Percentiles rank a stretch among this genome's conserved stretches.
These are phyloP conservation scores for Hypoxylon intermedium DNA, from an alignment of 495 filamentous ascomycete species.

Conservation along the genomic window DNA sequence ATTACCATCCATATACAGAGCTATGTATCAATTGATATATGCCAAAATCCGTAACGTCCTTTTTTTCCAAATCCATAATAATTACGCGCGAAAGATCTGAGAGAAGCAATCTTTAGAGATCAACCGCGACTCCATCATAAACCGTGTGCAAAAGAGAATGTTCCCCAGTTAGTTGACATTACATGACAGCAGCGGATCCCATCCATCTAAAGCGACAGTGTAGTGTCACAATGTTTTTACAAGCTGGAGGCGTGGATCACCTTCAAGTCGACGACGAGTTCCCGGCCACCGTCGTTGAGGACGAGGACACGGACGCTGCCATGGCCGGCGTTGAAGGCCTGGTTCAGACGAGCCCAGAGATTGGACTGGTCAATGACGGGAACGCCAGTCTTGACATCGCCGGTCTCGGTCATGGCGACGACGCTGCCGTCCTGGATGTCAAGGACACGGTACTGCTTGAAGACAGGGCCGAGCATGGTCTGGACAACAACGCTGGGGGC, in stretches of 20 bases:
- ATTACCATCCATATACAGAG: constrained; percentile 45
- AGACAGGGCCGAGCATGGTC: constrained; percentile 99
- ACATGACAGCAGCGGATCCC: constrained; percentile 36
- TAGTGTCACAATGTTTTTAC: constrained; percentile 44
- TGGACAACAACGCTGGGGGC: constrained; percentile 95
- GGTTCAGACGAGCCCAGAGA: constrained; percentile 80
- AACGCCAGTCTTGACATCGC: constrained; percentile 97
- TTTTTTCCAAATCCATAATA: constrained; percentile 40
- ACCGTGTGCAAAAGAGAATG: constrained; percentile 25
- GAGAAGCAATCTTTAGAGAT: constrained; percentile 38
- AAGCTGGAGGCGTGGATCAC: constrained; percentile 79
- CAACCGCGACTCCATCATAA: constrained; percentile 41
- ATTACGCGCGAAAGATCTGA: constrained; percentile 38
- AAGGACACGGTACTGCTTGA: constrained; percentile 99
- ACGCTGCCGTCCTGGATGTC: constrained; percentile 87
- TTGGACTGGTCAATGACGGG: constrained; percentile 91
- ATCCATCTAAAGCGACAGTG: constrained; percentile 12
- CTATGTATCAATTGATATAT: constrained; percentile 41
- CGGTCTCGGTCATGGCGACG: constrained; percentile 64
- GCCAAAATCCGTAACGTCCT: constrained; percentile 40
- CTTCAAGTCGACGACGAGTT: constrained; percentile 99
- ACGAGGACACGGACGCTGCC: constrained; percentile 93
- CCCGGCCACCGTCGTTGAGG: constrained; percentile 90
- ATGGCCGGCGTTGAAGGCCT: constrained; percentile 89
- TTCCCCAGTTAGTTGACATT: constrained; percentile 29